Base-by-base conservation (phyloP, 106 monocot species). In the Dendrobium huoshanense region DNA sequence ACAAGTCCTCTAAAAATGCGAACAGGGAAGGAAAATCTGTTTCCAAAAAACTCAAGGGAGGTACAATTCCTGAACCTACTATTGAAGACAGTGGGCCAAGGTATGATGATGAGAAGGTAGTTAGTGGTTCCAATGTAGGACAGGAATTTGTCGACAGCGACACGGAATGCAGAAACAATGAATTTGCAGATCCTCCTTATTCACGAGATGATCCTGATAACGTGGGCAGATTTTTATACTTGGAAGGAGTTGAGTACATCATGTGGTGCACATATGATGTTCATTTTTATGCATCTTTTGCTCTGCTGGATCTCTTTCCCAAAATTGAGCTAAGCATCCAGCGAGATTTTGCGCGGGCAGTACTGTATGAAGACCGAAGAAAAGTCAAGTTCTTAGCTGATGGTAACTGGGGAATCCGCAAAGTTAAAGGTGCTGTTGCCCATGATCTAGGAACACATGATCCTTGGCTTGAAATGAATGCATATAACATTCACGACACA, bases 241-340 rank as follows among this genome's bases (percentile, higher is more conserved):
- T 99, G 80, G 99, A 99, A 86, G 99, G 99, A 51, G 82, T 91
- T 37, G 99, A 99, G 78, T 99, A 99, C 80, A 91, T 93, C 72
- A 99, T 99, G 99, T 99, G 99, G 99, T 80, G 80, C 68, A 99
- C 95, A n/a, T 99, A 99, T 81, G 99, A 99, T 83, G 99, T 99
- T 31, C 99, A 99, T 78, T 99, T 99, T 77, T 99, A 99, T 80
- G 95, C 99, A 47, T 99, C 99, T 72, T 95, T 99, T 81, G 95
- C 99, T 48, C 95, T 99, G 49, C 85, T 99, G 15, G 91, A 92
- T 76, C 88, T 99, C 13, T 99, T 99, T 67, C 99, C 99, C 8
- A 91, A 95, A 81, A 95, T 99, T 18, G 99, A 99, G 83, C 56
- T 99, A 72, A 87, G 82, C 72, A 93, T 99, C 64, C 99, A 95